Evolutionary conservation across 805 yeast genomes (phyloP), one percentile per base, ranked within the genome.

Genomic region (Candida andamanensis): DNA sequence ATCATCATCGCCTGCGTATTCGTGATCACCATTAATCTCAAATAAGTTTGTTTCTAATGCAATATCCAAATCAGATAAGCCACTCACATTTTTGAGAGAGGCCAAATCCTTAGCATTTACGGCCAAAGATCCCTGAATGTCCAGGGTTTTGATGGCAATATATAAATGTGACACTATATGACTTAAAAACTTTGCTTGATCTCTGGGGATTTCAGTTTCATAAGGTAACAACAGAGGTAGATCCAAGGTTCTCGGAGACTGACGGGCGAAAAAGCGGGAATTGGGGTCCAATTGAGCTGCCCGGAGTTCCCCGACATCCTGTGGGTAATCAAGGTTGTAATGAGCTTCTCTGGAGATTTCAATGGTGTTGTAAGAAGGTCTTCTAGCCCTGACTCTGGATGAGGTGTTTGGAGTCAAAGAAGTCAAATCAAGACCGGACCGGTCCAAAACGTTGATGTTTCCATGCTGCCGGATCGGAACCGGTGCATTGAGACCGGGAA

Each of bases 101-200:
- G 83, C 77, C 36, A 84, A 60, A 45, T 84, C 94, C 38, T 73
- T 74, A 8, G 84, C 77, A 8, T 83, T 74, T 9, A 84, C 74
- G 3, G 76, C 69, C 15, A 85, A 61, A 6, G 72, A 62, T 2
- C 95, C 90, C 46, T 76, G 80, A 11, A 86, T 62, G 51, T 86
- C 95, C 40, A 80, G 61, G 3, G 92, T 74, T 36, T 74, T 69
- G 28, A 85, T 71, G 7, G 96, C 86, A 35, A 85, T 75, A 52
- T 84, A 84, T 13, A 92, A 55, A 54, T 85, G 86, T 2, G 81
- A 72, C 19, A 89, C 69, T n/a, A 90, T 82, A 48, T 82, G 92
- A 26, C 84, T 70, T 24, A 90, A 61, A 45, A 86, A 87, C 33
- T 68, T 71, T 12, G 85, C 81, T 36, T 78, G 82, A 36, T 83